Conservation (phyloP, 2,329 filamentous ascomycete species). For the Penicillium fuscoglaucum region DNA sequence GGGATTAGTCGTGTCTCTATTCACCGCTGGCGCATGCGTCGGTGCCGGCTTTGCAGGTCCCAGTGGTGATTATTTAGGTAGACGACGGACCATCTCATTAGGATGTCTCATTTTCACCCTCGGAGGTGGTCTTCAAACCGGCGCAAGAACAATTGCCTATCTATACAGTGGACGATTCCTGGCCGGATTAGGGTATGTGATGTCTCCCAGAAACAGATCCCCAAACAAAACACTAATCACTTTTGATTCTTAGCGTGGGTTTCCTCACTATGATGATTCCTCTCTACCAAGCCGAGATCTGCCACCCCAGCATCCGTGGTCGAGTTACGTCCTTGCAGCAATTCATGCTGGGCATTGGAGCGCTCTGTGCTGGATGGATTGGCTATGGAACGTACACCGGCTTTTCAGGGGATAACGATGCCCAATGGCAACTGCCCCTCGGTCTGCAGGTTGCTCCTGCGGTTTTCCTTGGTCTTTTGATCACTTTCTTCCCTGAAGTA, state of each 20-base stretch:
- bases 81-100: slow-evolving; percentile 69
- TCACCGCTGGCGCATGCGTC: slow-evolving; percentile 73
- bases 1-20: slow-evolving; percentile 73
- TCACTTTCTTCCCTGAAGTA: slow-evolving; percentile 69
- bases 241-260: slow-evolving; percentile 50
- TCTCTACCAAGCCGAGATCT: slow-evolving; percentile 76
- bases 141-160: slow-evolving; percentile 59
- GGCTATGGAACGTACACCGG: slow-evolving; percentile 64
- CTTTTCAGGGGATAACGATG: slow-evolving; percentile 48
- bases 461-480: slow-evolving; percentile 62
- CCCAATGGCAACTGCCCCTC: slow-evolving; percentile 63
- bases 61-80: slow-evolving; percentile 63
- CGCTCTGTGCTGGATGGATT: slow-evolving; percentile 71
- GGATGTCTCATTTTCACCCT: slow-evolving; percentile 71
- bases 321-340: slow-evolving; percentile 74
- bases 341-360: slow-evolving; percentile 78
- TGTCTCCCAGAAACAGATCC: neutral
- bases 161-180: slow-evolving; percentile 70
- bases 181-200: slow-evolving; percentile 54
- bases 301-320: slow-evolving; percentile 75
- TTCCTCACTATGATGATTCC: slow-evolving; percentile 66
- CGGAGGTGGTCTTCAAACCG: slow-evolving; percentile 73
- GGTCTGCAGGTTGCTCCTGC: slow-evolving; percentile 73
- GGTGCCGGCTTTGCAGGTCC: slow-evolving; percentile 66
- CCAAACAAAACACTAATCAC: slow-evolving; percentile 40